Evolutionary conservation across 129 eudicot genomes (phyloP).

Genomic region (Flaveria trinervia): DNA sequence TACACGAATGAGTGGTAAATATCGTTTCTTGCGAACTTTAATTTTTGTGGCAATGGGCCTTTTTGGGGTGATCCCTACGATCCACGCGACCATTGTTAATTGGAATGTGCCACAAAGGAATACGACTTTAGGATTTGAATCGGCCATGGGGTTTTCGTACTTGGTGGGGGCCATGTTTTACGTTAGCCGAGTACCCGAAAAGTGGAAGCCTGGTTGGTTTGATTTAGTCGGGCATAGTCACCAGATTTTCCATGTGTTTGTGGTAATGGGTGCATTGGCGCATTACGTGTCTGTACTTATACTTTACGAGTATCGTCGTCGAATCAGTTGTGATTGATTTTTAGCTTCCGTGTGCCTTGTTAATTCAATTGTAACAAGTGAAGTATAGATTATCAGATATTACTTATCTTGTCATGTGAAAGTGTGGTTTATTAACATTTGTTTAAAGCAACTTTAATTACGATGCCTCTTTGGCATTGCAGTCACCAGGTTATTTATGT

Average conservation of each 20-base stretch:
- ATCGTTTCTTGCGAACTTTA: slow-evolving; percentile 61
- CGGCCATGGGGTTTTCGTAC: slow-evolving; percentile 78
- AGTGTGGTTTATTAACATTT: not conserved
- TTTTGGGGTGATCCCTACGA: slow-evolving; percentile 78
- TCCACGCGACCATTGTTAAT: slow-evolving; percentile 59
- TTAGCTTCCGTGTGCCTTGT: not conserved
- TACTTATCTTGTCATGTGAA: slow-evolving; percentile 1
- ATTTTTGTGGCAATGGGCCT: slow-evolving; percentile 85
- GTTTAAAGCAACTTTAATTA: too few species aligned
- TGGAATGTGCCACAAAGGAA: slow-evolving; percentile 79
- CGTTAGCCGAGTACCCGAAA: slow-evolving; percentile 76
- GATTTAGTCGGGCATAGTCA: slow-evolving; percentile 94
- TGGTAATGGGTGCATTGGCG: slow-evolving; percentile 81
- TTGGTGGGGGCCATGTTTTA: slow-evolving; percentile 76
- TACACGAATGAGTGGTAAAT: slow-evolving; percentile 57
- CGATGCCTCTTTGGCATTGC: too few species aligned
- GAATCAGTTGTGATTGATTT: slow-evolving; percentile 42
- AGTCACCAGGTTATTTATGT: too few species aligned
- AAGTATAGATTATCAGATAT: not conserved
- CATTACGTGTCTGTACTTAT: slow-evolving; percentile 75
- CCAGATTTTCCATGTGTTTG: slow-evolving; percentile 85
- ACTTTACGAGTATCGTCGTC: slow-evolving; percentile 53
- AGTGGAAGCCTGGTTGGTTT: slow-evolving; percentile 91
- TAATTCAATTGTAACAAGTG: not conserved
- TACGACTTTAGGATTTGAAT: slow-evolving; percentile 63